phyloP scores from a whole-genome alignment of 2,329 filamentous ascomycete species.

The Ilyonectria sp. region DNA sequence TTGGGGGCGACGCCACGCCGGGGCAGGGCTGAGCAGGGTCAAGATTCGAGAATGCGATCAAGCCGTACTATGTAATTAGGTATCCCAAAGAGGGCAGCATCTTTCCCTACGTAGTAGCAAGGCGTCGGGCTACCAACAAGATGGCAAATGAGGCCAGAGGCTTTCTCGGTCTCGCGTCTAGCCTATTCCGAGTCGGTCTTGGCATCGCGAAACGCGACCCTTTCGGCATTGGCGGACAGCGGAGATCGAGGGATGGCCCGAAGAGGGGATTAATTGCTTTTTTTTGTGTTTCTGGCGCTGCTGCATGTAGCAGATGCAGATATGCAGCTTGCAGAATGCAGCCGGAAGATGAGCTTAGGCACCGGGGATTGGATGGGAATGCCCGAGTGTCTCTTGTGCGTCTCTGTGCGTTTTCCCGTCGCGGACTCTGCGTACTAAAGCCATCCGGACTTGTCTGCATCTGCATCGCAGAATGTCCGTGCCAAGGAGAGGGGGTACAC shows the following conservation, averaged over 20 bases:
- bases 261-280: slow-evolving; percentile 34
- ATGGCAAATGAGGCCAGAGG: neutral
- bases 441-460: slow-evolving; percentile 15
- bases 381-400: slow-evolving; percentile 32
- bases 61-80: neutral
- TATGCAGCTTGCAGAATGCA: slow-evolving; percentile 7
- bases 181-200: neutral
- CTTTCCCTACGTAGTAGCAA: neutral
- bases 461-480: slow-evolving; percentile 1
- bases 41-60: slow-evolving; percentile 1
- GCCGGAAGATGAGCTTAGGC: neutral
- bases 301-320: slow-evolving; percentile 10
- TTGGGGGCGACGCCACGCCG: slow-evolving; percentile 37
- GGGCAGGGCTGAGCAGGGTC: slow-evolving; percentile 2
- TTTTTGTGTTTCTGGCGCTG: neutral
- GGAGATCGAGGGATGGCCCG: neutral
- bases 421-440: slow-evolving; percentile 11
- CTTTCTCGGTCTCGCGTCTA: neutral
- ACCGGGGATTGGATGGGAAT: slow-evolving; percentile 46
- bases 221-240: neutral
- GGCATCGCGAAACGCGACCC: neutral
- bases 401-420: slow-evolving; percentile 24
- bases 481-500: slow-evolving; percentile 6
- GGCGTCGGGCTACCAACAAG: neutral
- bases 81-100: neutral